These are phyloP conservation scores for Alternaria arbusti DNA, from an alignment of 2,329 filamentous ascomycete species.

Conservation along the genomic window DNA sequence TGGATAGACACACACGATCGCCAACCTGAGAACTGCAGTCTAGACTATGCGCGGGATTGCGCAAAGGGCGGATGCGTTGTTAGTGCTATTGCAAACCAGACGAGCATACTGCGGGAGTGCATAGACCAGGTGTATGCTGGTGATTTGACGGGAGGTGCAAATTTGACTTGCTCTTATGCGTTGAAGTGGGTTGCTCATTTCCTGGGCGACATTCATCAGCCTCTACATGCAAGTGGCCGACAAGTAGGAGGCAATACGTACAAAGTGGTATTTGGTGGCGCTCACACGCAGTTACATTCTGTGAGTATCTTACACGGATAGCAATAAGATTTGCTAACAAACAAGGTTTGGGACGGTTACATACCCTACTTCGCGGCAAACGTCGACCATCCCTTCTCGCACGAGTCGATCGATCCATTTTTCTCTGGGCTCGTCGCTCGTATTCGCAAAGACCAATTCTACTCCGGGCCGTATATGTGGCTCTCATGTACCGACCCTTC, in stretches of 20 bases:
- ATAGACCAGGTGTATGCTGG: conserved; percentile 38
- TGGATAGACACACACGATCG: conserved; percentile 49
- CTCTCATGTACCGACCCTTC: conserved; percentile 44
- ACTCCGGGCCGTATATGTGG: conserved; percentile 46
- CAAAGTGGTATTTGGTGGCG: conserved; percentile 45
- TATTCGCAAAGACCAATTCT: conserved; percentile 45
- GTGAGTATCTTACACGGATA: conserved; percentile 26
- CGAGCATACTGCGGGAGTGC: conserved; percentile 46
- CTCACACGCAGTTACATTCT: conserved; percentile 46
- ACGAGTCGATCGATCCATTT: conserved; percentile 45
- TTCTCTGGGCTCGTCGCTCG: conserved; percentile 45
- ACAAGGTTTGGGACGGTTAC: conserved; percentile 49
- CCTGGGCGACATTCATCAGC: conserved; percentile 51
- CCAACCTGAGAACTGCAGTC: conserved; percentile 41
- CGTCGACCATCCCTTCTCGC: conserved; percentile 42
- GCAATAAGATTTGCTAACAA: conserved; percentile 10
- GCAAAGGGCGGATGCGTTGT: conserved; percentile 50
- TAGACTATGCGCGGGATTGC: conserved; percentile 49
- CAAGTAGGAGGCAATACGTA: conserved; percentile 49
- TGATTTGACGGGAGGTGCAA: conserved; percentile 29
- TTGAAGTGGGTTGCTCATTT: conserved; percentile 53
- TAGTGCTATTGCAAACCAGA: conserved; percentile 52
- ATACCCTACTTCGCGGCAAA: conserved; percentile 48
- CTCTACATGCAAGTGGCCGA: conserved; percentile 49
- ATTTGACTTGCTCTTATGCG: conserved; percentile 50